Percentiles rank a stretch among this genome's conserved stretches.
phyloP scores from a whole-genome alignment of 2,329 filamentous ascomycete species.

The Aureobasidium sp. region DNA sequence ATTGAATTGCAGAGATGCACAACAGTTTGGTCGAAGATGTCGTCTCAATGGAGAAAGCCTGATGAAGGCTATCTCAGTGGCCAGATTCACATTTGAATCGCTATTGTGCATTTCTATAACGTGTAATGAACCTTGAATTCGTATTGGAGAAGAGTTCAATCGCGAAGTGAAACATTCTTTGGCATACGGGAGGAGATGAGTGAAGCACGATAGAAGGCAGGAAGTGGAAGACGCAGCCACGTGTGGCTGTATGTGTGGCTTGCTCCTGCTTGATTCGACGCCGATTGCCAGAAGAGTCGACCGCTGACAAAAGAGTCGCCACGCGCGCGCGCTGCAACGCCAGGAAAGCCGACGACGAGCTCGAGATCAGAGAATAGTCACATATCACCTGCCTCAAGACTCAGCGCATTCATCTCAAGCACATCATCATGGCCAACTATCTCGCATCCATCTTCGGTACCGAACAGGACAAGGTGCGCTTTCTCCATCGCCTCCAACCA shows the following conservation, averaged over 20 bases:
- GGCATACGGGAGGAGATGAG: too few relatives aligned
- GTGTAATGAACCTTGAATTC: too few relatives aligned
- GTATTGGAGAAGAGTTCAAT: too few relatives aligned
- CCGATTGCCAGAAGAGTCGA: conserved; percentile 11
- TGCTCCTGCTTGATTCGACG: background rate
- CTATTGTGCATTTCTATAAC: background rate
- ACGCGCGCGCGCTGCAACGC: conserved; percentile 9
- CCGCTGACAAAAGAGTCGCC: conserved; percentile 14
- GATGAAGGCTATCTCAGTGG: too few relatives aligned
- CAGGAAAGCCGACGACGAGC: conserved; percentile 6
- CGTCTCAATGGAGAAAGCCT: too few relatives aligned
- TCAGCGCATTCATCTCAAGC: background rate
- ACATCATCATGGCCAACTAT: conserved; percentile 76
- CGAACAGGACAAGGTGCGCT: conserved; percentile 72
- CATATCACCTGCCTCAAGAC: background rate
- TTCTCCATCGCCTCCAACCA: background rate
- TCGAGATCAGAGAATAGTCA: background rate
- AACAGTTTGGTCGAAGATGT: too few relatives aligned
- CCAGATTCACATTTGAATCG: background rate
- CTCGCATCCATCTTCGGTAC: conserved; percentile 99
- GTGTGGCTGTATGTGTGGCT: background rate
- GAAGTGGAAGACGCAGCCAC: background rate
- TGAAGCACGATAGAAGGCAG: background rate
- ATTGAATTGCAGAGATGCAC: too few relatives aligned
- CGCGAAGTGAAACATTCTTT: too few relatives aligned